Evolutionary conservation across 2,329 filamentous ascomycete genomes (phyloP).

Genomic region (Leptographium procerum): DNA sequence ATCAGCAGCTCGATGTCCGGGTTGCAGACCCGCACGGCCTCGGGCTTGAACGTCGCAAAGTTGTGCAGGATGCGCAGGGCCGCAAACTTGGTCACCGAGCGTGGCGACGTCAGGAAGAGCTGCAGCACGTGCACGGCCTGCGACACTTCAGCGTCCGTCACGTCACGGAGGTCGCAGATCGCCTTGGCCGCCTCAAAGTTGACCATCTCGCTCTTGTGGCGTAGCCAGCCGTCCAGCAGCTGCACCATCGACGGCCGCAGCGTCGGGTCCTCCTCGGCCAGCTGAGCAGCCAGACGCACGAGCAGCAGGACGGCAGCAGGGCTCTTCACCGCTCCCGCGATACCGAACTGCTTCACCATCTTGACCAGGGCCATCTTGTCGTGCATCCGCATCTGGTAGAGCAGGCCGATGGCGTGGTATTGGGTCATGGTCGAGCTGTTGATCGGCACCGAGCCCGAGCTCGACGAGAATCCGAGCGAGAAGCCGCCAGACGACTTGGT

Average conservation of each 20-base stretch:
- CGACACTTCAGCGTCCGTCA: conserved; percentile 80
- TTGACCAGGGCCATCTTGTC: conserved; percentile 98
- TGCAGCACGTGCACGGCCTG: conserved; percentile 93
- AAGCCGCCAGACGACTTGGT: conserved; percentile 84
- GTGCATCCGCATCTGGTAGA: conserved; percentile 96
- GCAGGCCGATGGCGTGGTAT: conserved; percentile 92
- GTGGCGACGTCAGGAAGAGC: conserved; percentile 89
- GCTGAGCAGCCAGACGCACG: conserved; percentile 81
- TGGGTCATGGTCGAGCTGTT: conserved; percentile 97
- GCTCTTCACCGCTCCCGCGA: conserved; percentile 85
- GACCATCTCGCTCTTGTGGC: conserved; percentile 99
- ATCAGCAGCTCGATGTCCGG: conserved; percentile 95
- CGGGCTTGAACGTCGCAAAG: conserved; percentile 93
- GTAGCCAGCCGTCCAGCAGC: conserved; percentile 88
- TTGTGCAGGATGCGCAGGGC: conserved; percentile 93
- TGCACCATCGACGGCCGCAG: conserved; percentile 94
- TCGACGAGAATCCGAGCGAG: conserved; percentile 80
- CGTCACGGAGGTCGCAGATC: conserved; percentile 87
- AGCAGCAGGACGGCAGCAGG: conserved; percentile 87
- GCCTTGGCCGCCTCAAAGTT: conserved; percentile 99
- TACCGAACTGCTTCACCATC: conserved; percentile 99
- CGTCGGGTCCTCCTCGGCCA: conserved; percentile 84
- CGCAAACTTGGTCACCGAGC: conserved; percentile 93
- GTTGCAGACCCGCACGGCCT: conserved; percentile 86
- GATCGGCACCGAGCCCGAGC: conserved; percentile 50